Conservation (phyloP, 108 stramenopile species). For the Cylindrotheca closterium region DNA sequence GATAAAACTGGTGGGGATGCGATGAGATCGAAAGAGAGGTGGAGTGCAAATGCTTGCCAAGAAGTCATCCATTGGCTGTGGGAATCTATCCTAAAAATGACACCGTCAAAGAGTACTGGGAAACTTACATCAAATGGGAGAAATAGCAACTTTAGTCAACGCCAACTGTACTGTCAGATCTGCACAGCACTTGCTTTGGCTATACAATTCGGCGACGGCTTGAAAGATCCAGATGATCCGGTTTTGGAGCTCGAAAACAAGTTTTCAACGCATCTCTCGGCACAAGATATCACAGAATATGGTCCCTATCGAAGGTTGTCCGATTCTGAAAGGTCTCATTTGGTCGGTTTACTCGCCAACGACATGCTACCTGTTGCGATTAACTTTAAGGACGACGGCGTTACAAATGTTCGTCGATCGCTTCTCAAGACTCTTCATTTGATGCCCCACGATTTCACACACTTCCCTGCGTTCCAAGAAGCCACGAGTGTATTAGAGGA, state of each 20-base stretch:
- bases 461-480: slow-evolving; percentile 43
- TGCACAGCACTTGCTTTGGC: slow-evolving; percentile 66
- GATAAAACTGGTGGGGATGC: slow-evolving; percentile 31
- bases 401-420: slow-evolving; percentile 76
- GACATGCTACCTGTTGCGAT: slow-evolving; percentile 68
- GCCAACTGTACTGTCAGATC: slow-evolving; percentile 77
- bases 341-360: slow-evolving; percentile 52
- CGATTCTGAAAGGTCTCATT: slow-evolving; percentile 54
- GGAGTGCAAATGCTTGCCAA: slow-evolving; percentile 31
- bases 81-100: slow-evolving; percentile 53
- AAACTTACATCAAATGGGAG: slow-evolving; percentile 27
- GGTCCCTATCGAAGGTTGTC: slow-evolving; percentile 65
- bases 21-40: slow-evolving; percentile 20
- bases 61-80: slow-evolving; percentile 71
- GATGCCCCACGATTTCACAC: slow-evolving; percentile 59
- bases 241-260: slow-evolving; percentile 29
- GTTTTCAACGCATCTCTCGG: slow-evolving; percentile 12
- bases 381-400: slow-evolving; percentile 78
- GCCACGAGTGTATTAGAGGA: slow-evolving; percentile 66
- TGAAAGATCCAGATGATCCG: slow-evolving; percentile 31
- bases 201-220: slow-evolving; percentile 60
- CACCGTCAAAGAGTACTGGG: slow-evolving; percentile 19
- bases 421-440: slow-evolving; percentile 68
- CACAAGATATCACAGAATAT: slow-evolving; percentile 27
- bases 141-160: slow-evolving; percentile 61